These are phyloP conservation scores for Monosporascus sp. DNA, from an alignment of 2,329 filamentous ascomycete genomes.

Conservation along the genomic window DNA sequence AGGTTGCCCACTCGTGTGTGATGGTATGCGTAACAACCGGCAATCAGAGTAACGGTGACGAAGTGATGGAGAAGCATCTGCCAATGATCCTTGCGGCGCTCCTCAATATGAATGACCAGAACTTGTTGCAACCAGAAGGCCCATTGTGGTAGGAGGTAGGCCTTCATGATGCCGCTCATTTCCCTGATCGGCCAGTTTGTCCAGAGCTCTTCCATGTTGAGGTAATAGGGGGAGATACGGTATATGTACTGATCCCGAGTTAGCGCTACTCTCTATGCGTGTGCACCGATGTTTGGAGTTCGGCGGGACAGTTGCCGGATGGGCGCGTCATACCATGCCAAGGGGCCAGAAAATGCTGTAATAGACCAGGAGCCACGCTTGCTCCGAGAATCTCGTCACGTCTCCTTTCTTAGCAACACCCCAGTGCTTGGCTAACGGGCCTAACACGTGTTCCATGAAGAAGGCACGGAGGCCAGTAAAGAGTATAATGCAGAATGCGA, in stretches of 20 bases:
- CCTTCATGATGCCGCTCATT: conserved; percentile 69
- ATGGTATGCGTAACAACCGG: conserved; percentile 79
- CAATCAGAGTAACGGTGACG: conserved; percentile 77
- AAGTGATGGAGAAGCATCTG: conserved; percentile 97
- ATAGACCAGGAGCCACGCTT: conserved; percentile 87
- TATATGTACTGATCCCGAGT: conserved; percentile 63
- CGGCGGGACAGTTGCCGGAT: not conserved
- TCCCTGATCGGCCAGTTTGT: conserved; percentile 76
- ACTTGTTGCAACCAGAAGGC: conserved; percentile 94
- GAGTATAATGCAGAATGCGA: conserved; percentile 72
- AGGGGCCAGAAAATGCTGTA: conserved; percentile 76
- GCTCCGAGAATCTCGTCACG: conserved; percentile 81
- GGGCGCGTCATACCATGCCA: conserved; percentile 61
- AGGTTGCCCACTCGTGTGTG: conserved; percentile 83
- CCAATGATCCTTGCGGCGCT: conserved; percentile 87
- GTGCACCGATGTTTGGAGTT: not conserved
- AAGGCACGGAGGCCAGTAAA: conserved; percentile 83
- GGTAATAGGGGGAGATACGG: conserved; percentile 69
- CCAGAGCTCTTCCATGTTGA: conserved; percentile 77
- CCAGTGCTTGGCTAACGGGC: conserved; percentile 65
- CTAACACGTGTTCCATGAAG: conserved; percentile 81
- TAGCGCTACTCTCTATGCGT: not conserved
- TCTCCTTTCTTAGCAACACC: conserved; percentile 75
- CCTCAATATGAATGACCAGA: conserved; percentile 89
- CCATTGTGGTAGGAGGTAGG: conserved; percentile 85